phyloP scores from a whole-genome alignment of 495 filamentous ascomycete species.

The Tetracladium setigerum region DNA sequence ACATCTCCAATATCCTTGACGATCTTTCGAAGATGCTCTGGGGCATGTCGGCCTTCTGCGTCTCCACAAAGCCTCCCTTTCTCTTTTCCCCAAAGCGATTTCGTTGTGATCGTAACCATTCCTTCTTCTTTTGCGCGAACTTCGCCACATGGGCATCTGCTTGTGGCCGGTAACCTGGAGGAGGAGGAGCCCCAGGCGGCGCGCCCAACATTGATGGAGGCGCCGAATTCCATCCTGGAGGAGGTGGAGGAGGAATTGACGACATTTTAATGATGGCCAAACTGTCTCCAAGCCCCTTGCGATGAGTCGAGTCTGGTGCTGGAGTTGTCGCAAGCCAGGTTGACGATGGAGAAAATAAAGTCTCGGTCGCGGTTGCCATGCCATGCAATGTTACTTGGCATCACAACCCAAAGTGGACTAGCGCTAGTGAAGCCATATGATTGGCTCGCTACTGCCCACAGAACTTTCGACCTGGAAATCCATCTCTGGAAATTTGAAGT shows the following conservation, averaged over 20 bases:
- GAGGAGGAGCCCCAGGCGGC: conserved; percentile 67
- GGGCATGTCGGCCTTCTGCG: conserved; percentile 99
- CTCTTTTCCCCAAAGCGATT: conserved; percentile 95
- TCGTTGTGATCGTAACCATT: conserved; percentile 91
- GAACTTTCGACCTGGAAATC: conserved; percentile 27
- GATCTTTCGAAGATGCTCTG: conserved; percentile 96
- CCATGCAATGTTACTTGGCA: background rate
- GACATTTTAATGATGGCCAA: conserved; percentile 49
- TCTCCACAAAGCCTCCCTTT: conserved; percentile 93
- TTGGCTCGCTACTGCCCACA: conserved; percentile 24
- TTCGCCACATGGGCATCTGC: conserved; percentile 85
- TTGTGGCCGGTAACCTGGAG: conserved; percentile 80
- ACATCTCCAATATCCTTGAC: conserved; percentile 98
- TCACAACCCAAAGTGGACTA: conserved; percentile 4
- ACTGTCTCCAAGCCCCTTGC: conserved; percentile 12
- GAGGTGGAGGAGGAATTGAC: conserved; percentile 66
- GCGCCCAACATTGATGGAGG: conserved; percentile 58
- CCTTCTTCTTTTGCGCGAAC: conserved; percentile 96
- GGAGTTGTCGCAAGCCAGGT: background rate
- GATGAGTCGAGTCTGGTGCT: conserved; percentile 9
- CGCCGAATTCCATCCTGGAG: conserved; percentile 66
- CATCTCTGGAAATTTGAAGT: conserved; percentile 13
- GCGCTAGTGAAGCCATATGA: conserved; percentile 9
- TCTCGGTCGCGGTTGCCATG: background rate
- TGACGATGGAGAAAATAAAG: background rate